Evolutionary conservation across 2,329 filamentous ascomycete species (phyloP).

Genomic region (Aureobasidium sp.): DNA sequence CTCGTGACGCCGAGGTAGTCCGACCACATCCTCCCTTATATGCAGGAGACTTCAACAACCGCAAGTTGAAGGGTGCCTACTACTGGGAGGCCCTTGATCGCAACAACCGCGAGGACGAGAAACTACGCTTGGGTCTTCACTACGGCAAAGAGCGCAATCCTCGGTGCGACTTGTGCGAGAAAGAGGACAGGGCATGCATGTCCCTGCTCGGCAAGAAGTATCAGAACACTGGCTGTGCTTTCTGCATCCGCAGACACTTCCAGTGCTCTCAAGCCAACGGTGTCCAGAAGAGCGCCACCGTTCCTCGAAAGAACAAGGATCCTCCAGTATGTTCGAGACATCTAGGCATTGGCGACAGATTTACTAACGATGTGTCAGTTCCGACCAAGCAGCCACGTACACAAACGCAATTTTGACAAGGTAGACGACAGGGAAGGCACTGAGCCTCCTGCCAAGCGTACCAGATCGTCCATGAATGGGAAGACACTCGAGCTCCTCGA

Average conservation of each 20-base stretch:
- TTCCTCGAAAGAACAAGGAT: background rate
- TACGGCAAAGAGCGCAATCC: background rate
- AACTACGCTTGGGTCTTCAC: background rate
- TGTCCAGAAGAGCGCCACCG: background rate
- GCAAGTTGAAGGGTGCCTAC: background rate
- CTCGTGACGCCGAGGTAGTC: background rate
- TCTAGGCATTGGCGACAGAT: background rate
- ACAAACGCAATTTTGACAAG: background rate
- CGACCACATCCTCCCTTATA: background rate
- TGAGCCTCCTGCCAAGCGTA: background rate
- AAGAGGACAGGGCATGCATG: background rate
- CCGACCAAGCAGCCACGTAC: background rate
- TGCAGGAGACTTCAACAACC: background rate
- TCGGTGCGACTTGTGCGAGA: background rate
- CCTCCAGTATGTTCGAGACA: background rate
- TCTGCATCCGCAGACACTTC: background rate
- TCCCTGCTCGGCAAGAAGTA: background rate
- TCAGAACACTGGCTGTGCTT: background rate
- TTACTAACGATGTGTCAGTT: background rate
- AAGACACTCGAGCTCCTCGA: background rate
- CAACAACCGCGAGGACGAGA: background rate
- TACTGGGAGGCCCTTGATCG: background rate
- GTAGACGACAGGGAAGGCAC: background rate
- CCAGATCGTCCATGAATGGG: background rate
- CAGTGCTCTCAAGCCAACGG: background rate